Conservation (phyloP, 2,329 filamentous ascomycete species). For the Venturia nashicola region DNA sequence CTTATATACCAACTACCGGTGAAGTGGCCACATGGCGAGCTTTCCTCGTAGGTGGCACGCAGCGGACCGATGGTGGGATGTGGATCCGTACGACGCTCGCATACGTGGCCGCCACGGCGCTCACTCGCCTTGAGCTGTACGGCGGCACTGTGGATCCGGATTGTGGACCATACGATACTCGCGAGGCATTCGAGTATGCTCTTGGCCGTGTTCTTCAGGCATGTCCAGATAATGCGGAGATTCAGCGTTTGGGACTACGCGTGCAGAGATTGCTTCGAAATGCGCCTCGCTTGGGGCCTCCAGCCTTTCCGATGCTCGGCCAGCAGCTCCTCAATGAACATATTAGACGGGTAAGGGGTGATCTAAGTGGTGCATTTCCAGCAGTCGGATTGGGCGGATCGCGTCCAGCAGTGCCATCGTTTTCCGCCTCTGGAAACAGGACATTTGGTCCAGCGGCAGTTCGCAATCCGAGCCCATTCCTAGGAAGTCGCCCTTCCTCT, state of each 20-base stretch:
- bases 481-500: background rate
- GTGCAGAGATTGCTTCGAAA: background rate
- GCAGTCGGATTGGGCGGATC: background rate
- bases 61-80: background rate
- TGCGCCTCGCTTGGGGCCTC: background rate
- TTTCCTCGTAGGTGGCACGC: background rate
- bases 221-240: background rate
- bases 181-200: background rate
- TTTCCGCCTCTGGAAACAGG: background rate
- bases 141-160: background rate
- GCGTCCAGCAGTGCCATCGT: background rate
- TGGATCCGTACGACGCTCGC: background rate
- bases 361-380: background rate
- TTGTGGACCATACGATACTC: background rate
- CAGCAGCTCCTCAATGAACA: background rate
- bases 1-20: background rate
- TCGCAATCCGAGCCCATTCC: background rate
- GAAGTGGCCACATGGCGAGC: background rate
- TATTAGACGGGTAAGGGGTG: background rate
- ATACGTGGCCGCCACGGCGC: background rate
- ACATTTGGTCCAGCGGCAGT: background rate
- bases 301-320: background rate
- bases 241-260: background rate
- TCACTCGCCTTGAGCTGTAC: background rate
- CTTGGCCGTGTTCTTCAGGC: background rate